A percentile compares a stretch with the other conserved stretches of the same genome.
Evolutionary conservation across 257 asterid genomes (phyloP).

Genomic region (Nicotiana knightiana): DNA sequence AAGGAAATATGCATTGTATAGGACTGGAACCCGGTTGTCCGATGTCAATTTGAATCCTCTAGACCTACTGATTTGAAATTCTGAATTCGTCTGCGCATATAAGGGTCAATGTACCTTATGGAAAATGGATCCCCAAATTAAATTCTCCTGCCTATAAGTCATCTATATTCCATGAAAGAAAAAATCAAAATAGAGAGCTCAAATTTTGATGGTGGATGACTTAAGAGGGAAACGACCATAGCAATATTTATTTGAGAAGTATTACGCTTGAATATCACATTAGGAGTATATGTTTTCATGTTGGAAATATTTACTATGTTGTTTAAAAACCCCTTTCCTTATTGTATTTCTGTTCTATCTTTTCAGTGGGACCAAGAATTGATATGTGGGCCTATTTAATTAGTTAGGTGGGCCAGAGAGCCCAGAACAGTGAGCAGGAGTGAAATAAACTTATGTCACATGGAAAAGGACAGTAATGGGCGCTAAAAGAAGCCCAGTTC

Average conservation of each 20-base stretch:
- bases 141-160: not conserved
- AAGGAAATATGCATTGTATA: too few species aligned
- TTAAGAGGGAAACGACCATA: too few species aligned
- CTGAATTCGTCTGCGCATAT: not conserved
- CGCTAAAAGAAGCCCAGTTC: not conserved
- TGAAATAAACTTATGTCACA: not conserved
- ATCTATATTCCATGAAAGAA: not conserved
- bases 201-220: too few species aligned
- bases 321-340: not conserved
- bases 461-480: not conserved
- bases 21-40: too few species aligned
- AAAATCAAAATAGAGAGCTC: too few species aligned
- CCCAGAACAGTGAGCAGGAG: not conserved
- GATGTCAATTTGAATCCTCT: too few species aligned
- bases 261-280: too few species aligned
- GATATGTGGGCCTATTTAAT: not conserved
- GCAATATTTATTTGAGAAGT: too few species aligned
- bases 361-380: not conserved
- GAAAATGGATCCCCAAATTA: not conserved
- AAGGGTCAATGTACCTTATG: not conserved
- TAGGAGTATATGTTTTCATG: too few species aligned
- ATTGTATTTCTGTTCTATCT: not conserved
- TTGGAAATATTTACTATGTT: too few species aligned
- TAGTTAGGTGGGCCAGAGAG: not conserved
- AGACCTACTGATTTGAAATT: not conserved